A percentile compares a stretch with the other conserved stretches of the same genome.
Evolutionary conservation across 2,329 filamentous ascomycete species (phyloP).

Genomic region (Fulvia fulva): DNA sequence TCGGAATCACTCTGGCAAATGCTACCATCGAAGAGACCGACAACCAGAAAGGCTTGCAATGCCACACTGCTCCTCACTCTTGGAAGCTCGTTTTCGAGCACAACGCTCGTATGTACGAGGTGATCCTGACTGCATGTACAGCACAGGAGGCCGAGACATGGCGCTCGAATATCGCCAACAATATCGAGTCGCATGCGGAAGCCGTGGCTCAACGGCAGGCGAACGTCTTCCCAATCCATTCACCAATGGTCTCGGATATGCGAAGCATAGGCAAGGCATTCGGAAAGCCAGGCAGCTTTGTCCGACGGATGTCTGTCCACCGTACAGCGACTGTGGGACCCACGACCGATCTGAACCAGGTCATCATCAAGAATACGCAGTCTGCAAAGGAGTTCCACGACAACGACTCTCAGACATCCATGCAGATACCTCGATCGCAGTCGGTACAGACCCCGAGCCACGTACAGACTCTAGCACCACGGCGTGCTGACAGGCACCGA

Average conservation of each 20-base stretch:
- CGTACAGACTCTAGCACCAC: constrained; percentile 68
- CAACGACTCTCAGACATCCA: constrained; percentile 41
- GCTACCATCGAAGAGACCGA: constrained; percentile 67
- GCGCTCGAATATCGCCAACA: constrained; percentile 62
- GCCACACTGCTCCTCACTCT: constrained; percentile 77
- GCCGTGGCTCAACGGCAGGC: constrained; percentile 48
- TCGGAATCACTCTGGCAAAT: constrained; percentile 65
- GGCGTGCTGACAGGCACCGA: constrained; percentile 69
- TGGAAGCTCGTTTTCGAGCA: constrained; percentile 90
- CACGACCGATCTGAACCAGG: constrained; percentile 65
- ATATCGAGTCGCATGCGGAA: constrained; percentile 48
- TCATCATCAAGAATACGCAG: constrained; percentile 83
- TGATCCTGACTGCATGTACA: constrained; percentile 83
- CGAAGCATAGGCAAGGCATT: constrained; percentile 72
- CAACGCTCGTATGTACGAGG: constrained; percentile 71
- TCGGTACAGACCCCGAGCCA: constrained; percentile 69
- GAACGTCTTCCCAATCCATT: constrained; percentile 52
- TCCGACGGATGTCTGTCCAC: constrained; percentile 72
- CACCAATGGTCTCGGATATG: constrained; percentile 65
- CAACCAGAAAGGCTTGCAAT: constrained; percentile 77
- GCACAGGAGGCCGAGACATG: constrained; percentile 75
- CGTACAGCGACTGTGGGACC: constrained; percentile 69
- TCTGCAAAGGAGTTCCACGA: constrained; percentile 54
- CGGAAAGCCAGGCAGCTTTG: constrained; percentile 62
- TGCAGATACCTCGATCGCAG: constrained; percentile 71